Evolutionary conservation across 176 grass and related monocot species (phyloP).

Genomic region (Tuctoria greenei): DNA sequence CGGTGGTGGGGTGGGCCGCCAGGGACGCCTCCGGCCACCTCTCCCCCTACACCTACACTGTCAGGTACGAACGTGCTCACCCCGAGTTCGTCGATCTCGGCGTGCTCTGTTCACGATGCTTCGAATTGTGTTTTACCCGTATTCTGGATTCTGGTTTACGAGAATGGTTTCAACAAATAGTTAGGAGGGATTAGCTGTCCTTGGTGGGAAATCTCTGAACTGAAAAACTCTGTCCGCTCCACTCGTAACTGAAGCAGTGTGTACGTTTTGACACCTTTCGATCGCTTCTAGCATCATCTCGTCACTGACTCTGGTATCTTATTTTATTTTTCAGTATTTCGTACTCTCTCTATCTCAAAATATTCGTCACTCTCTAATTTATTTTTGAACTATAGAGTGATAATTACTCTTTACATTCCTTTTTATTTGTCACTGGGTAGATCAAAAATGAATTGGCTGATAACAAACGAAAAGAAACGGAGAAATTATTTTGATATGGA

Average conservation of each 20-base stretch:
- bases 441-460: no score
- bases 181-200: background rate
- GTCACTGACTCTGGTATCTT: background rate
- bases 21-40: slow-evolving; percentile 71
- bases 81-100: background rate
- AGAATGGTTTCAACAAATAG: background rate
- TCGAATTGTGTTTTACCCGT: background rate
- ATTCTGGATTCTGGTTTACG: no score
- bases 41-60: slow-evolving; percentile 82
- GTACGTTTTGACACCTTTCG: background rate
- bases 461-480: no score
- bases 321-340: background rate
- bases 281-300: background rate
- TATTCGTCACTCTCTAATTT: no score
- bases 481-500: no score
- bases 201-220: background rate
- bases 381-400: no score
- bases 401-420: no score
- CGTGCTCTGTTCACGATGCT: background rate
- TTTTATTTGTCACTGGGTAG: no score
- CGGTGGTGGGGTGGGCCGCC: slow-evolving; percentile 76
- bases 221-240: background rate
- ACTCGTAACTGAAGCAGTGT: background rate
- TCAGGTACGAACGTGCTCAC: slow-evolving; percentile 46
- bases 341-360: no score